Conservation (phyloP, 306 rosid genomes). For the Psophocarpus tetragonolobus region DNA sequence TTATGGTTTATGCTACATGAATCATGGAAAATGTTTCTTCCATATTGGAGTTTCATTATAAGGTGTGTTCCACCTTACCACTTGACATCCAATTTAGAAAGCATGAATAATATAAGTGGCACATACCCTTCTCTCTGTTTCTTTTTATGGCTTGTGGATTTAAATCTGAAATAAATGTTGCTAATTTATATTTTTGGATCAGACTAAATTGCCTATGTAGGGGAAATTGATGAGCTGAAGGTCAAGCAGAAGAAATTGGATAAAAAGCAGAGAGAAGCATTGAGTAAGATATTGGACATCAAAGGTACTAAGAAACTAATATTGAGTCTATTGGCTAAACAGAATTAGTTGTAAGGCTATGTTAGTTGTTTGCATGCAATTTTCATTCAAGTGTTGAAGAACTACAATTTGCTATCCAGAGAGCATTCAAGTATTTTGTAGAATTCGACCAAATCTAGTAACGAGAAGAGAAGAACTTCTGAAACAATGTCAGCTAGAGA, state of each 20-base stretch:
- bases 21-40: constrained; percentile 31
- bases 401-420: constrained; percentile 55
- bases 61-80: constrained; percentile 37
- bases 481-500: constrained; percentile 60
- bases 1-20: constrained; percentile 3
- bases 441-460: constrained; percentile 66
- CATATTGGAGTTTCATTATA: constrained; percentile 34
- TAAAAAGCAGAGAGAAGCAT: constrained; percentile 67
- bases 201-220: constrained; percentile 48
- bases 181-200: background rate
- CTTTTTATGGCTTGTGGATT: background rate
- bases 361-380: background rate
- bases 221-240: constrained; percentile 69
- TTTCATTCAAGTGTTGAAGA: constrained; percentile 20
- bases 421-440: constrained; percentile 80
- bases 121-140: background rate
- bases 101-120: constrained; percentile 37
- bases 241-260: constrained; percentile 47
- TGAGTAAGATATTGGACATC: constrained; percentile 84
- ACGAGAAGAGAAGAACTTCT: constrained; percentile 45
- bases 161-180: constrained; percentile 26
- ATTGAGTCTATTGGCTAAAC: background rate
- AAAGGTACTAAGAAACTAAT: constrained; percentile 56
- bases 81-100: constrained; percentile 62
- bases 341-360: background rate